Conservation (phyloP, 2,329 filamentous ascomycete genomes). For the Chaetomium globosum region DNA sequence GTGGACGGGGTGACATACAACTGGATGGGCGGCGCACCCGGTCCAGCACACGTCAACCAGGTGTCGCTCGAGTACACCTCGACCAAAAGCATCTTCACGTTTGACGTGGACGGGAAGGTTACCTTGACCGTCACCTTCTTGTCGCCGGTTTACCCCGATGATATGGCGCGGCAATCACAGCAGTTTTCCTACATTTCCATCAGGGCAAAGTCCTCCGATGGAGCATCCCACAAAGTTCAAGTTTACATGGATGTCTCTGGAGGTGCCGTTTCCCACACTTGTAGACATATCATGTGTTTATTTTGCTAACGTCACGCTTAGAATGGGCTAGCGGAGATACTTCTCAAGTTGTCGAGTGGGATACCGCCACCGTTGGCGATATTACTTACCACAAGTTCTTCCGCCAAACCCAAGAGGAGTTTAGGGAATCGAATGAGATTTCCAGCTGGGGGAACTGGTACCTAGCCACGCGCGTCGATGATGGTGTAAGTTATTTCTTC, state of each 20-base stretch:
- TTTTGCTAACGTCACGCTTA: constrained; percentile 40
- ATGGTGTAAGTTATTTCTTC: constrained; percentile 44
- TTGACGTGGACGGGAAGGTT: constrained; percentile 64
- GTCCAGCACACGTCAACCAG: constrained; percentile 58
- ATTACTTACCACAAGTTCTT: constrained; percentile 68
- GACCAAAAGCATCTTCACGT: constrained; percentile 69
- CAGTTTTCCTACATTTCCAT: constrained; percentile 72
- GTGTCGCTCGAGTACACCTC: constrained; percentile 70
- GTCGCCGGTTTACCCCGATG: constrained; percentile 68
- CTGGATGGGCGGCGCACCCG: constrained; percentile 66
- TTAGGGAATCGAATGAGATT: constrained; percentile 69
- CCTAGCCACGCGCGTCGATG: constrained; percentile 66
- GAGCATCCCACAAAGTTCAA: constrained; percentile 63
- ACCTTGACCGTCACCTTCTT: constrained; percentile 70
- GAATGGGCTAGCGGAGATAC: constrained; percentile 72
- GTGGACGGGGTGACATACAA: constrained; percentile 64
- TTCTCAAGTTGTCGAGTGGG: constrained; percentile 62
- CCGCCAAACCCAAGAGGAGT: constrained; percentile 61
- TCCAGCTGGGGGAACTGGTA: constrained; percentile 82
- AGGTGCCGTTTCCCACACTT: constrained; percentile 46
- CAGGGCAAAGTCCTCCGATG: constrained; percentile 64
- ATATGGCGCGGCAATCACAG: constrained; percentile 68
- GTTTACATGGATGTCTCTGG: constrained; percentile 74
- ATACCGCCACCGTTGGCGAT: constrained; percentile 52
- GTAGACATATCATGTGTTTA: constrained; percentile 15